Evolutionary conservation across 2,329 filamentous ascomycete species (phyloP), one percentile per base, ranked within the genome.

Genomic region (Alternaria tenuissima): DNA sequence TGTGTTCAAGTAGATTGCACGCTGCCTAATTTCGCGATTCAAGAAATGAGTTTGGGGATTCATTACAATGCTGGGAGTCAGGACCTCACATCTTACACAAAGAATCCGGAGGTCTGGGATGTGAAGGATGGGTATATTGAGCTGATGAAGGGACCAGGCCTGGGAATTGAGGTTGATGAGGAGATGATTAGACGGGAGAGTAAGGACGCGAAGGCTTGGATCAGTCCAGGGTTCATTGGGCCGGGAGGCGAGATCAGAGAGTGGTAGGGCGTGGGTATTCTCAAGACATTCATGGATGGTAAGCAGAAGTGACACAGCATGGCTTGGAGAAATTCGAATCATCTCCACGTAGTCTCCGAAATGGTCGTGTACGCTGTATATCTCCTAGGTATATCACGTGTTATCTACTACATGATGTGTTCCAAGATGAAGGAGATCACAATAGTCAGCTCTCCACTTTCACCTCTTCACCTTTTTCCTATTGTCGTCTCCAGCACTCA

Each of bases 21-120:
- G 78, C 9, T 86, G 80, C 20, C 84, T 83, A 20, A 93, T 90
- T 75, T 92, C 72, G 86, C 85, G 0, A 93, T 93, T 32, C 88
- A 91, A 71, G 91, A 93, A 76, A 93, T 93, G 91, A 89, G 88
- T 54, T 71, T 93, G 30, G 91, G 91, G 0, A 93, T 94, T 67
- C 91, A 94, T 74, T 94, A 93, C 72, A 94, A 94, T 62, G 74
- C 69, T 1, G 78, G 77, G 0, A 74, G 72, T 30, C 65, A 74
- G 52, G 78, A 80, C 61, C 56, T 80, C 55, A 85, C 85, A 12
- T 90, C 85, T 26, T 93, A 92, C 71, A 81, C 88, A 2, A 86
- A 85, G 69, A 86, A 92, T 66, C 83, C 87, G 0, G 83, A 85
- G 51, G 86, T 91, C 0, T 92, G 89, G 82, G 81, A 87, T 41